A percentile compares a stretch with the other conserved stretches of the same genome.
These are phyloP conservation scores for Colletotrichum tabaci DNA, from an alignment of 2,329 filamentous ascomycete genomes.

Conservation along the genomic window DNA sequence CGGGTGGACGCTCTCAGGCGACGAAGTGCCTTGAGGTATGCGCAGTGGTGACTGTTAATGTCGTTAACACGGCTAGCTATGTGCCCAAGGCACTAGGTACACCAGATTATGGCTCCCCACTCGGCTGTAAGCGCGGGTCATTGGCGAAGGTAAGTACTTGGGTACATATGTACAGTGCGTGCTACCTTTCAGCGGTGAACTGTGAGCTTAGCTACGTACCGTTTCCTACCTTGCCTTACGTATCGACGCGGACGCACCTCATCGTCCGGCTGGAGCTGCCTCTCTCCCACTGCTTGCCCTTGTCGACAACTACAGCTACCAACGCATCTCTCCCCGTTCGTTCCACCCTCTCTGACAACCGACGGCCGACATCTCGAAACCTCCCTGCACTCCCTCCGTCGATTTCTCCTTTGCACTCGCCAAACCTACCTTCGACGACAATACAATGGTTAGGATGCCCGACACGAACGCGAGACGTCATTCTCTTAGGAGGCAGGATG, in stretches of 20 bases:
- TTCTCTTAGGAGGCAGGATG: conserved; percentile 8
- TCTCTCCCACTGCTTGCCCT: conserved; percentile 1
- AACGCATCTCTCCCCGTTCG: background rate
- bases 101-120: background rate
- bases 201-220: conserved; percentile 20
- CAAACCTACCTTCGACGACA: background rate
- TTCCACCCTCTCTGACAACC: background rate
- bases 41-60: background rate
- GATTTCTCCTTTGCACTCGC: background rate
- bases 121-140: background rate
- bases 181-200: background rate
- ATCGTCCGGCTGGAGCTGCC: conserved; percentile 1
- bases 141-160: background rate
- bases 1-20: background rate
- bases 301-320: conserved; percentile 17
- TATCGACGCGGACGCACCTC: conserved; percentile 5
- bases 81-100: background rate
- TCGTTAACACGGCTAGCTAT: background rate
- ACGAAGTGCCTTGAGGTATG: background rate
- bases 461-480: conserved; percentile 15
- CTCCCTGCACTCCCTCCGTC: background rate
- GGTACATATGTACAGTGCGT: background rate
- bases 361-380: background rate
- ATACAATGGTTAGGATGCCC: conserved; percentile 34
- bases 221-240: conserved; percentile 3